These are phyloP conservation scores for Trypanosoma grayi DNA, from an alignment of 208 protist genomes.

Conservation along the genomic window DNA sequence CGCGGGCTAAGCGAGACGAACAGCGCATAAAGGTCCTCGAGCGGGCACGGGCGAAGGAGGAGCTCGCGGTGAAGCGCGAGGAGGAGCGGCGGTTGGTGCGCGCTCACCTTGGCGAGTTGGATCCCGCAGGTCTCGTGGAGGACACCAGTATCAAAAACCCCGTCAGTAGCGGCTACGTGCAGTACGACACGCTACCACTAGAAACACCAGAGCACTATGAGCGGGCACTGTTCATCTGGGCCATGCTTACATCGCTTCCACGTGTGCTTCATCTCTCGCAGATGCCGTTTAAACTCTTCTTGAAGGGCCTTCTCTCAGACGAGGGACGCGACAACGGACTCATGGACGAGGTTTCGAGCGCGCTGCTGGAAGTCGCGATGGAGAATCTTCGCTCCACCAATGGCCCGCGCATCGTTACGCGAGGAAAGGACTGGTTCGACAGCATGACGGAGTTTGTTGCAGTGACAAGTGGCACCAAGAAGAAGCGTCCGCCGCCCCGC, in stretches of 20 bases:
- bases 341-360: constrained; percentile 77
- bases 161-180: constrained; percentile 42
- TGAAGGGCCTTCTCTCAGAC: constrained; percentile 58
- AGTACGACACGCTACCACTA: constrained; percentile 45
- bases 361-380: constrained; percentile 54
- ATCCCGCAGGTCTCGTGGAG: constrained; percentile 32
- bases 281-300: constrained; percentile 76
- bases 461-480: constrained; percentile 72
- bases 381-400: constrained; percentile 47
- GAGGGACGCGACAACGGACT: constrained; percentile 68
- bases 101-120: constrained; percentile 44
- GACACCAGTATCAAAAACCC: constrained; percentile 48
- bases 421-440: constrained; percentile 81
- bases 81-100: constrained; percentile 65
- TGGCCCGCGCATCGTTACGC: constrained; percentile 45
- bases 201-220: constrained; percentile 49
- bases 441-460: constrained; percentile 72
- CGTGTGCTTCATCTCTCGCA: constrained; percentile 59
- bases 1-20: constrained; percentile 67
- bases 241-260: constrained; percentile 68
- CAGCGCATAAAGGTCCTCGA: constrained; percentile 40
- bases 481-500: constrained; percentile 39
- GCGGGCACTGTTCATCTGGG: constrained; percentile 74
- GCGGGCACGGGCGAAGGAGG: constrained; percentile 43
- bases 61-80: constrained; percentile 45